These are phyloP conservation scores for Yarrowia hollandica DNA, from an alignment of 805 yeast species.

Conservation along the genomic window DNA sequence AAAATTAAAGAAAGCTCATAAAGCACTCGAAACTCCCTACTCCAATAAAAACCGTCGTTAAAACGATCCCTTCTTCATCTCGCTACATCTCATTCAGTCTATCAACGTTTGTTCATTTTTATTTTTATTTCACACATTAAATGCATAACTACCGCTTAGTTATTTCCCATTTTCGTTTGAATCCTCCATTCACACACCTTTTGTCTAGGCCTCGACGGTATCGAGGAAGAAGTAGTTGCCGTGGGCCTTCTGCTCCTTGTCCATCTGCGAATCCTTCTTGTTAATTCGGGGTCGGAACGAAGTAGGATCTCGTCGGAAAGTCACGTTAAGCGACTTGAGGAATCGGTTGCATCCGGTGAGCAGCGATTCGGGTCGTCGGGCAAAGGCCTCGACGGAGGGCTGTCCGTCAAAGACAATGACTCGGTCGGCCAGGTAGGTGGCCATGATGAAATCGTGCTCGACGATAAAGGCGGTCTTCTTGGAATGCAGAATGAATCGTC, in stretches of 20 bases:
- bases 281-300: conserved; percentile 98
- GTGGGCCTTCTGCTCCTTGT: conserved; percentile 87
- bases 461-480: conserved; percentile 99
- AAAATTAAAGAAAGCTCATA: no score
- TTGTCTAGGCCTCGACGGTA: conserved; percentile 44
- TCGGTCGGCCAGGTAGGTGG: conserved; percentile 97
- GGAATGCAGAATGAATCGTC: conserved; percentile 93
- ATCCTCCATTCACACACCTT: neutral
- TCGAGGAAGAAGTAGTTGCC: conserved; percentile 98
- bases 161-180: neutral
- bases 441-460: conserved; percentile 99
- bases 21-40: no score
- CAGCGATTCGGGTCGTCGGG: conserved; percentile 87
- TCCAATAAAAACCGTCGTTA: no score
- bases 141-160: neutral
- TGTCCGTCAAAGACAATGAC: conserved; percentile 97
- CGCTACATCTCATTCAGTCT: no score
- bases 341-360: conserved; percentile 96
- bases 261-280: conserved; percentile 97
- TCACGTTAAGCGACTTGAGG: conserved; percentile 94
- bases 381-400: conserved; percentile 83
- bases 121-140: no score
- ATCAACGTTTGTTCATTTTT: neutral
- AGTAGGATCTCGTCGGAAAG: conserved; percentile 98
- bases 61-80: no score